phyloP scores from a whole-genome alignment of 129 eudicot genomes.

The Lonicera japonica region DNA sequence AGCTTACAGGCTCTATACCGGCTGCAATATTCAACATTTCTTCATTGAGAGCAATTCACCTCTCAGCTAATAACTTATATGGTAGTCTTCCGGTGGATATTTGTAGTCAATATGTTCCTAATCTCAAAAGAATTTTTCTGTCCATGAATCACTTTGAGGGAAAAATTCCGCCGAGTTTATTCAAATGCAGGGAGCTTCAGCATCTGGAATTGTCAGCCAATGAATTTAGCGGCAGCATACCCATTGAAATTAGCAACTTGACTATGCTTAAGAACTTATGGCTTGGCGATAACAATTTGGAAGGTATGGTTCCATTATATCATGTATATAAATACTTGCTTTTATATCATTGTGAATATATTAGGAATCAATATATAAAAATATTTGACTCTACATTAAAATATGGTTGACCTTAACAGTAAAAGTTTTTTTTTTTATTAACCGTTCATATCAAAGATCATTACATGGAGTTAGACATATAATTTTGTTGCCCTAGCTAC shows the following conservation, averaged over 20 bases:
- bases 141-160: constrained; percentile 22
- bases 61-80: constrained; percentile 15
- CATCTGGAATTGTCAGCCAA: constrained; percentile 14
- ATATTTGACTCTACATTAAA: too few relatives aligned
- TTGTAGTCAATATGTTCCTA: constrained; percentile 4
- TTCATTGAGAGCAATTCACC: constrained; percentile 5
- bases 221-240: constrained; percentile 21
- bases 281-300: constrained; percentile 24
- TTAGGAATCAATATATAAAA: too few relatives aligned
- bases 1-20: constrained; percentile 33
- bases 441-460: too few relatives aligned
- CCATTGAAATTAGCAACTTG: constrained; percentile 29
- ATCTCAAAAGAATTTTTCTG: constrained; percentile 2
- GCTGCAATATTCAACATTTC: constrained; percentile 26
- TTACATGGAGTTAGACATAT: too few relatives aligned
- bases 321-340: too few relatives aligned
- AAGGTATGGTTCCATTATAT: constrained; percentile 12
- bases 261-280: constrained; percentile 19
- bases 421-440: too few relatives aligned
- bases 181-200: constrained; percentile 26
- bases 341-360: too few relatives aligned
- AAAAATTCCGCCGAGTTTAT: constrained; percentile 24
- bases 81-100: constrained; percentile 23
- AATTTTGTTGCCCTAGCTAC: too few relatives aligned
- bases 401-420: too few relatives aligned